phyloP scores from a whole-genome alignment of 352 stramenopile genomes.

The Globisporangium sylvaticum region DNA sequence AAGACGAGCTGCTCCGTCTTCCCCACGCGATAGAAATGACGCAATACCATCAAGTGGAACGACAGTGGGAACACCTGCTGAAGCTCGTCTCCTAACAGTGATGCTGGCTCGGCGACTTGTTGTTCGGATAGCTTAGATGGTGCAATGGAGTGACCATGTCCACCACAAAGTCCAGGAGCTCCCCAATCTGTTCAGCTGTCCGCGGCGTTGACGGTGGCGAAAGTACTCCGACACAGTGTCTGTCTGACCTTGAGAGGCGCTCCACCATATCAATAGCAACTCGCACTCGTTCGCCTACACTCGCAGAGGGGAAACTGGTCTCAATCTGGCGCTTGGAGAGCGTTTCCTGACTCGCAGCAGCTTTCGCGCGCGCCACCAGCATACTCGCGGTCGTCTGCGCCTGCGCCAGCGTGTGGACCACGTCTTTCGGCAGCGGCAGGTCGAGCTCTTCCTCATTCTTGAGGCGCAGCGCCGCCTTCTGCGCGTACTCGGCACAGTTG shows the following conservation, averaged over 20 bases:
- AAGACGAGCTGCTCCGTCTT: slow-evolving; percentile 17
- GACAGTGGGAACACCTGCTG: slow-evolving; percentile 22
- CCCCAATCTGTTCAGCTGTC: slow-evolving; percentile 8
- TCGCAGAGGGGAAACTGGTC: slow-evolving; percentile 13
- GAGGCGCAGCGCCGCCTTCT: slow-evolving; percentile 36
- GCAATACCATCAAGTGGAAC: slow-evolving; percentile 31
- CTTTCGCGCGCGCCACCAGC: slow-evolving; percentile 29
- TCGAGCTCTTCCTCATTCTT: slow-evolving; percentile 79
- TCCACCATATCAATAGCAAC: slow-evolving; percentile 40
- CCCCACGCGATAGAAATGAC: slow-evolving; percentile 24
- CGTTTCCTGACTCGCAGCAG: slow-evolving; percentile 13
- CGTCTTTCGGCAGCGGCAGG: slow-evolving; percentile 40
- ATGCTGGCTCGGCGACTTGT: background rate
- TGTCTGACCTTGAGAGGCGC: slow-evolving; percentile 11
- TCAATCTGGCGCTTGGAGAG: slow-evolving; percentile 33
- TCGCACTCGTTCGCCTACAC: slow-evolving; percentile 26
- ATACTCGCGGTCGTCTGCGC: slow-evolving; percentile 38
- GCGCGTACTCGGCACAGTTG: slow-evolving; percentile 40
- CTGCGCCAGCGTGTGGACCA: slow-evolving; percentile 30
- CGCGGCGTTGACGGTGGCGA: background rate
- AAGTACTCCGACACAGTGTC: slow-evolving; percentile 5
- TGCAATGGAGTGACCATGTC: slow-evolving; percentile 25
- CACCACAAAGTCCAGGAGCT: slow-evolving; percentile 37
- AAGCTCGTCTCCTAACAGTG: background rate
- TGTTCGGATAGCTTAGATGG: background rate